Evolutionary conservation across 768 basidiomycete genomes (phyloP).

Genomic region (Termitomyces sp.): DNA sequence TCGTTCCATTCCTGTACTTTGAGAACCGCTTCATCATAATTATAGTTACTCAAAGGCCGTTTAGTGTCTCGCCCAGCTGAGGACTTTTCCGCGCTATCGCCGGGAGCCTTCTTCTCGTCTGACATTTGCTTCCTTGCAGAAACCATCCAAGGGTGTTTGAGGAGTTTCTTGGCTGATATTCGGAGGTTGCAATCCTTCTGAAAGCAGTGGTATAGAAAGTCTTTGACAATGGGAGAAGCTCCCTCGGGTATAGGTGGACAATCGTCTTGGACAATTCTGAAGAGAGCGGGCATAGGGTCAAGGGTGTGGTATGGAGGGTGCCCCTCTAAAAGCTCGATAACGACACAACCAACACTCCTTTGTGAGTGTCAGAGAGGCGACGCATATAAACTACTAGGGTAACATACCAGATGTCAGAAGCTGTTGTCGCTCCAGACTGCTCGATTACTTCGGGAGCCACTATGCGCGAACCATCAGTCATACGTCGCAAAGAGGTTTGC

Average conservation of each 20-base stretch:
- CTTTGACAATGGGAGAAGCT: constrained; percentile 90
- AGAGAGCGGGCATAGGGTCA: constrained; percentile 97
- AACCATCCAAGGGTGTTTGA: constrained; percentile 95
- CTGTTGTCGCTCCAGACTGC: constrained; percentile 93
- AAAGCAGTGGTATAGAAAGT: constrained; percentile 96
- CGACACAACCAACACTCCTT: constrained; percentile 93
- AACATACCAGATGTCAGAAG: constrained; percentile 84
- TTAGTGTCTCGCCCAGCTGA: constrained; percentile 27
- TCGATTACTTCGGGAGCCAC: constrained; percentile 99
- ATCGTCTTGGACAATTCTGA: constrained; percentile 98
- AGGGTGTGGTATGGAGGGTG: constrained; percentile 95
- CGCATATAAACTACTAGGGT: neutral
- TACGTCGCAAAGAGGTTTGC: neutral
- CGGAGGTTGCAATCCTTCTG: constrained; percentile 97
- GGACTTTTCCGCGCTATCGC: constrained; percentile 29
- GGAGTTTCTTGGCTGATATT: constrained; percentile 88
- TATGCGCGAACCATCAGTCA: constrained; percentile 20
- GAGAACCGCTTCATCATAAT: constrained; percentile 90
- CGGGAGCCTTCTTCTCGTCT: constrained; percentile 28
- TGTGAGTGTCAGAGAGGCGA: neutral
- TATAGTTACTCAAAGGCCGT: constrained; percentile 68
- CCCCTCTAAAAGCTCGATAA: constrained; percentile 88
- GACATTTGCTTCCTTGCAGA: constrained; percentile 72
- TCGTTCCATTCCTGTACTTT: constrained; percentile 99
- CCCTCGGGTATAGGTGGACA: constrained; percentile 95